A percentile compares a stretch with the other conserved stretches of the same genome.
These are phyloP conservation scores for Euptelea pleiosperma DNA, from an alignment of 164 flowering plant genomes.

Conservation along the genomic window DNA sequence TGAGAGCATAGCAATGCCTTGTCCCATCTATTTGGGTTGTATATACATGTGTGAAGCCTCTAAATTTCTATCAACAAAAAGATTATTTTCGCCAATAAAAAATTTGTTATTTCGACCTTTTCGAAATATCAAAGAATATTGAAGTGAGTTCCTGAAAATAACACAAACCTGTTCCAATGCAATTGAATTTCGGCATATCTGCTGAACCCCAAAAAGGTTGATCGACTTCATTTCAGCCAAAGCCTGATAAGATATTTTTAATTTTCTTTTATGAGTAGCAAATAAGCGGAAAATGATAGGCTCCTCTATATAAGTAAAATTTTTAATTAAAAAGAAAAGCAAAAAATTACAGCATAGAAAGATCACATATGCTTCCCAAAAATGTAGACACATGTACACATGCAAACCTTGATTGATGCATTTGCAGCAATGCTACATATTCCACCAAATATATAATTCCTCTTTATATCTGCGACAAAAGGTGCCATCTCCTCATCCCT, in stretches of 20 bases:
- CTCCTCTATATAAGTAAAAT: background rate
- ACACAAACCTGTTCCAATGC: constrained; percentile 90
- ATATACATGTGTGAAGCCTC: too few relatives aligned
- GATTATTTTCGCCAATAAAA: too few relatives aligned
- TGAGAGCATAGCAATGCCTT: too few relatives aligned
- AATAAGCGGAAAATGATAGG: background rate
- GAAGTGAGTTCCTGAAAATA: constrained; percentile 5
- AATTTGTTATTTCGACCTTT: background rate
- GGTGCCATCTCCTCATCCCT: constrained; percentile 98
- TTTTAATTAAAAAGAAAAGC: background rate
- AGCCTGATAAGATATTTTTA: constrained; percentile 50
- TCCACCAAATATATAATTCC: constrained; percentile 94
- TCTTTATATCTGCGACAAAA: constrained; percentile 69
- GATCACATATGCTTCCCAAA: background rate
- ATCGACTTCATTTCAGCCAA: constrained; percentile 89
- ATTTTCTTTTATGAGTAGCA: constrained; percentile 12
- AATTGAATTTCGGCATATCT: constrained; percentile 93
- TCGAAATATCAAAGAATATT: background rate
- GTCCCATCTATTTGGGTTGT: too few relatives aligned
- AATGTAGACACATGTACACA: background rate
- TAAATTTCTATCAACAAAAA: too few relatives aligned
- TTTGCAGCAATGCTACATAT: constrained; percentile 84
- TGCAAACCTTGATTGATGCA: constrained; percentile 75
- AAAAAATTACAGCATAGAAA: background rate
- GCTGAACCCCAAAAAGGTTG: constrained; percentile 98